Conservation (phyloP, 495 filamentous ascomycete genomes). For the Letharia lupina region DNA sequence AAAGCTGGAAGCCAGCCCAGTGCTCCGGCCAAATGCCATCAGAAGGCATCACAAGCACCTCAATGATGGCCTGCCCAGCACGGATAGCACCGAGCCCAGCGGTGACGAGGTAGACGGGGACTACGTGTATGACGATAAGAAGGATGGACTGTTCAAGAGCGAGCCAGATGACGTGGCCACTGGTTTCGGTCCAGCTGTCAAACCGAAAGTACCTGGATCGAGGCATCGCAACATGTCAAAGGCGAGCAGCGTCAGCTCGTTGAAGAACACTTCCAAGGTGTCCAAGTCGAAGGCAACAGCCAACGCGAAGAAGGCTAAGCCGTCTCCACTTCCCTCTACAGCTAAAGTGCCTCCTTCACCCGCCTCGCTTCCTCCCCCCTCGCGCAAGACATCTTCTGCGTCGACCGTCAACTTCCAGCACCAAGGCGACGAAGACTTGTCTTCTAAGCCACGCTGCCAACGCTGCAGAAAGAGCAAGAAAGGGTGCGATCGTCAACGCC, state of each 20-base stretch:
- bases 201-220: conserved; percentile 30
- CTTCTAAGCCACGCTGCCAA: conserved; percentile 92
- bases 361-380: conserved; percentile 52
- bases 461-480: conserved; percentile 99
- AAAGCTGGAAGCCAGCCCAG: conserved; percentile 32
- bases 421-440: conserved; percentile 80
- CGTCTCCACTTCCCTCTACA: conserved; percentile 31
- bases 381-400: conserved; percentile 71
- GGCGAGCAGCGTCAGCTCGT: conserved; percentile 31
- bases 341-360: conserved; percentile 59
- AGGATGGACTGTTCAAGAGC: conserved; percentile 47
- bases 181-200: conserved; percentile 32
- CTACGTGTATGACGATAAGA: conserved; percentile 50
- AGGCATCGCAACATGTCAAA: conserved; percentile 28
- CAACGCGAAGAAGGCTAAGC: conserved; percentile 49
- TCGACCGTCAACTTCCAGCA: conserved; percentile 60
- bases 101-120: conserved; percentile 48
- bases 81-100: conserved; percentile 65
- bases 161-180: conserved; percentile 43
- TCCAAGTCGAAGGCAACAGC: conserved; percentile 35
- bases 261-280: conserved; percentile 38
- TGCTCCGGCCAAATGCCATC: conserved; percentile 41
- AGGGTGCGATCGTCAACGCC: conserved; percentile 91
- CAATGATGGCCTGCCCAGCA: conserved; percentile 56
- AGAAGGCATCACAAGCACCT: conserved; percentile 48